Conservation (phyloP, 2,329 filamentous ascomycete genomes). For the Ascochyta rabiei region DNA sequence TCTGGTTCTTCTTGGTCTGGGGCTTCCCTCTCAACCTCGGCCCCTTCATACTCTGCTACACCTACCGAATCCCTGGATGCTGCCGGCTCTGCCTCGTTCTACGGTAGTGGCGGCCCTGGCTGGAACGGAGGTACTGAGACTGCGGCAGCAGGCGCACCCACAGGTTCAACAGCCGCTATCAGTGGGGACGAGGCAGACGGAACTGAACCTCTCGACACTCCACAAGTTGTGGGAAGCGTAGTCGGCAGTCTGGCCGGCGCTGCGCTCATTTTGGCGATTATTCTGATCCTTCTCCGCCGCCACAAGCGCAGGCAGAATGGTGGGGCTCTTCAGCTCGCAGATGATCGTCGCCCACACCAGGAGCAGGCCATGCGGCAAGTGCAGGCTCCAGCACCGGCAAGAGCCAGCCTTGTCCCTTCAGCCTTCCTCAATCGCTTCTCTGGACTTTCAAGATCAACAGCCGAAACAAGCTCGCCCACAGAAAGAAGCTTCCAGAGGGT, state of each 20-base stretch:
- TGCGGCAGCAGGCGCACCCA: slow-evolving; percentile 23
- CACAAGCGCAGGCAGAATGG: slow-evolving; percentile 51
- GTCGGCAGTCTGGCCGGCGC: slow-evolving; percentile 66
- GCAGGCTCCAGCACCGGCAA: slow-evolving; percentile 41
- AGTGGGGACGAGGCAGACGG: slow-evolving; percentile 14
- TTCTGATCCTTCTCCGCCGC: slow-evolving; percentile 60
- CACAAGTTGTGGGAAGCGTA: slow-evolving; percentile 66
- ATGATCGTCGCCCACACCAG: slow-evolving; percentile 31
- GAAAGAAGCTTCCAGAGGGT: slow-evolving; percentile 56
- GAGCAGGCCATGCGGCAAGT: slow-evolving; percentile 47
- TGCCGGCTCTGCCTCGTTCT: slow-evolving; percentile 8
- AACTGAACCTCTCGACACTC: slow-evolving; percentile 51
- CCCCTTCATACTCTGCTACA: background rate
- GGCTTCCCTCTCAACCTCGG: background rate
- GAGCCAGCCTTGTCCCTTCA: slow-evolving; percentile 49
- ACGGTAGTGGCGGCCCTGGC: slow-evolving; percentile 5
- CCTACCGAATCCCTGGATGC: slow-evolving; percentile 11
- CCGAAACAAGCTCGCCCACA: slow-evolving; percentile 43
- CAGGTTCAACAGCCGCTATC: slow-evolving; percentile 19
- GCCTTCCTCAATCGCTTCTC: slow-evolving; percentile 48
- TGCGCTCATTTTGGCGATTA: slow-evolving; percentile 56
- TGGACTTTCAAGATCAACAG: slow-evolving; percentile 46
- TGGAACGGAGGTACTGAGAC: slow-evolving; percentile 8
- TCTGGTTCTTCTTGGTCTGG: background rate
- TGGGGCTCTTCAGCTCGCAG: slow-evolving; percentile 40